Base-by-base conservation (phyloP, 106 monocot species). In the Apostasia ramifera region DNA sequence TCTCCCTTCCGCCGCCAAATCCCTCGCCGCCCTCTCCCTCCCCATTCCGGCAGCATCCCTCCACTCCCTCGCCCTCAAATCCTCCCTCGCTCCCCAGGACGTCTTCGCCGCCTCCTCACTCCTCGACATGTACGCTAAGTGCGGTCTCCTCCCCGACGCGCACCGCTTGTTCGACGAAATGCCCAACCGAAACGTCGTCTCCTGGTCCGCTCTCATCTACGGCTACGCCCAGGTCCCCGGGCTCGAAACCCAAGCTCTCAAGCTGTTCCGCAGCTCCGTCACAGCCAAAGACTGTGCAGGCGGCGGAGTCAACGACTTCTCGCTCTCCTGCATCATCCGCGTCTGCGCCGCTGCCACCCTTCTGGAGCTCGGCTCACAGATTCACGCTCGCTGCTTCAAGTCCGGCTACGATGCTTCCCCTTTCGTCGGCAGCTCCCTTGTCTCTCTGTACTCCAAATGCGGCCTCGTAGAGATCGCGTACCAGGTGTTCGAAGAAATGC, bases 371-470 rank as follows among this genome's bases (percentile, higher is more conserved):
- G 91, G 91, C 53, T 48, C 74, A 2, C 82, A 78, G 65, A 14
- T 85, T 2, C 91, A 91, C 67, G 61, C 74, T 5, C 78, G 55
- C 38, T 77, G 74, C 50, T 40, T 80, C 63, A 87, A 82, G 75
- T 73, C 77, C 11, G 68, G 79, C 53, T 91, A 84, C 48, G 72
- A 61, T 8, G 62, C 73, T 5, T 87, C 84, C 37, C 73, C 84
- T 5, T 91, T 91, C 72, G 87, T 91, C 8, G 87, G 87, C 0
- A 84, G 84, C 73, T 82, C 82, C 1, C 59, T 91, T 15, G 76
- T 91, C 3, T 81, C 87, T 0, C 67, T 87, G 8, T 91, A 87
- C 64, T 91, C 91, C 2, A 91, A 85, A 52, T 91, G 87, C 52
- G 91, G 87, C 14, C 56, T 82, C 1, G 78, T 87, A 1, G 87